Base-by-base conservation (phyloP, 495 filamentous ascomycete species). In the Aspergillus affinis region DNA sequence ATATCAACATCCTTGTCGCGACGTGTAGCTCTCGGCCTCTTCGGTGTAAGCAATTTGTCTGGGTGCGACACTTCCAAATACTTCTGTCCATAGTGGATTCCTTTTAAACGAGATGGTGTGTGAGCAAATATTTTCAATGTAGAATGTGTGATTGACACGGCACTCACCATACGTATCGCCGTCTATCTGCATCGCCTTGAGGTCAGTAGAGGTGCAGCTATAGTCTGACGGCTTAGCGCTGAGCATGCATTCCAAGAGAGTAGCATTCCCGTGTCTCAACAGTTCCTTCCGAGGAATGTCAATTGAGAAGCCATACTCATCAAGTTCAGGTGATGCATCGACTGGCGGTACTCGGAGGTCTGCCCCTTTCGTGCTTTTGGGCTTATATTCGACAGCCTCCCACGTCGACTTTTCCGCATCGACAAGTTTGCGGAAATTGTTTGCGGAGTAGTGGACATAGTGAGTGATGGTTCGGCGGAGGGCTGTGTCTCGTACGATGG, bases 401-500 rank as follows among this genome's bases (percentile, higher is more conserved):
- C 85, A 88, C 15, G 70, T 70, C 6, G 82, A 70, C 45, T 79
- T 63, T 6, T 84, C 85, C 26, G 68, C 69, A 27, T 86, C 78
- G 15, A 88, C 86, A 12, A 86, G 72, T 56, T 80, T 77, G 23
- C 81, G 67, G 60, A 86, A 89, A 60, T 84, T 82, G 4, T 64
- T 69, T 30, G 74, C 77, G 2, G 84, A 78, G 51, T 86, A 86
- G 56, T 88, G 84, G 18, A 84, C 65, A 65, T 85, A 89, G 55
- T 85, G 81, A 6, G 80, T 76, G 18, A 75, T 74, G 23, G 81
- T 85, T 3, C 74, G 74, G 13, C 72, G 73, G 19, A 87, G 74
- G 12, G 72, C 75, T 18, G 81, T 84, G 61, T 90, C 88, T 60
- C 84, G 74, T 46, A 90, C 76, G 19, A 90, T 76, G 23, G 82